Evolutionary conservation across 2,329 filamentous ascomycete genomes (phyloP).

Genomic region (Ophiostoma sp.): DNA sequence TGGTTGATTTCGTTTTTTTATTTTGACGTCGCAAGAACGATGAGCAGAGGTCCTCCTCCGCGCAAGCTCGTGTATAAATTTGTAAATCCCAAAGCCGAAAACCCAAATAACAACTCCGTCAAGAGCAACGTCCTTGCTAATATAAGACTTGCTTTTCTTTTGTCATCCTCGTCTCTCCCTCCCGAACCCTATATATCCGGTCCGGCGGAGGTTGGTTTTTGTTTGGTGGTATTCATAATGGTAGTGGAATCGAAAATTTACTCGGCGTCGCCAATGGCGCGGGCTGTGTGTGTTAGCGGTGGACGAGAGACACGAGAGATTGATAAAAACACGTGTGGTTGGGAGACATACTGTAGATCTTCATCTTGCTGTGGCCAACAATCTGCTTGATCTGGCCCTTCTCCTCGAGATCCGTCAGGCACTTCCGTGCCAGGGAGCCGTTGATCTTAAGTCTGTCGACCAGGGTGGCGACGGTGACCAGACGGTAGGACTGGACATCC

Average conservation of each 20-base stretch:
- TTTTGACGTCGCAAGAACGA: constrained; percentile 2
- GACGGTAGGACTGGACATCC: constrained; percentile 99
- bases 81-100: constrained; percentile 17
- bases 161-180: constrained; percentile 23
- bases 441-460: constrained; percentile 99
- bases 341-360: constrained; percentile 76
- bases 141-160: constrained; percentile 14
- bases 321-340: too few relatives aligned
- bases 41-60: constrained; percentile 2
- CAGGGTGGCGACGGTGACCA: constrained; percentile 96
- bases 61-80: background rate
- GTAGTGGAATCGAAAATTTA: constrained; percentile 31
- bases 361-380: constrained; percentile 92
- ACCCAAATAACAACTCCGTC: constrained; percentile 18
- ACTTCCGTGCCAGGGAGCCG: constrained; percentile 87
- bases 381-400: constrained; percentile 98
- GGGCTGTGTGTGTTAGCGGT: constrained; percentile 40
- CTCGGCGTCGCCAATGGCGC: constrained; percentile 52
- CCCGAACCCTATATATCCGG: constrained; percentile 9
- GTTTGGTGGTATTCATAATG: constrained; percentile 22
- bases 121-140: constrained; percentile 6
- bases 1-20: constrained; percentile 8
- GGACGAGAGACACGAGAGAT: too few relatives aligned
- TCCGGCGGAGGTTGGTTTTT: constrained; percentile 16
- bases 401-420: constrained; percentile 89